These are phyloP conservation scores for Protomyces inundatus DNA, from an alignment of 1,139 yeast genomes.

Conservation along the genomic window DNA sequence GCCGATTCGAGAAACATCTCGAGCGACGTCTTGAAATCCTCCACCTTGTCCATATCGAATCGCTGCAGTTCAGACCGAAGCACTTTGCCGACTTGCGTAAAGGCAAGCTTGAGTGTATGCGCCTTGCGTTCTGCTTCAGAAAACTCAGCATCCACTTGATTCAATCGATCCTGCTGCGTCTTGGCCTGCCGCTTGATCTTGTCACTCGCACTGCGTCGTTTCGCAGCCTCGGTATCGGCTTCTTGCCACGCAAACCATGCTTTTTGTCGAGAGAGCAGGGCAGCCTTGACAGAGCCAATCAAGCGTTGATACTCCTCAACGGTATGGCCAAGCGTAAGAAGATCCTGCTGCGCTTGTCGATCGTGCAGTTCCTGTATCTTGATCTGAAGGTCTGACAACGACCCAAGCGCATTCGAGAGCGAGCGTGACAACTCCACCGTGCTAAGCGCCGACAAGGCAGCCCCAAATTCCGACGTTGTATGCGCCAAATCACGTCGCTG, in stretches of 20 bases:
- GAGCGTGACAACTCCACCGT: conserved; percentile 69
- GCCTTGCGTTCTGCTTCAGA: conserved; percentile 56
- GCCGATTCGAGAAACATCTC: conserved; percentile 88
- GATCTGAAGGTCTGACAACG: conserved; percentile 66
- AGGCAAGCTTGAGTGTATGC: conserved; percentile 51
- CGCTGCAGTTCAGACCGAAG: conserved; percentile 63
- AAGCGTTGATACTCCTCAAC: conserved; percentile 81
- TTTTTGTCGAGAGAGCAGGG: conserved; percentile 70
- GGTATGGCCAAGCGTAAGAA: conserved; percentile 78
- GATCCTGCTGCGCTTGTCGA: conserved; percentile 77
- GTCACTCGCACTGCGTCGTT: conserved; percentile 48
- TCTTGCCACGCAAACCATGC: conserved; percentile 57
- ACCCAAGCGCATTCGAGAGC: conserved; percentile 55
- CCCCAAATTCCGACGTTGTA: conserved; percentile 59
- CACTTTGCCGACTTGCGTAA: conserved; percentile 56
- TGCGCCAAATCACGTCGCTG: conserved; percentile 63
- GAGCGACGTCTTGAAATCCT: conserved; percentile 82
- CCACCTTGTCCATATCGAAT: conserved; percentile 71
- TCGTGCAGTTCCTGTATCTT: conserved; percentile 70
- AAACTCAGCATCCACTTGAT: conserved; percentile 53
- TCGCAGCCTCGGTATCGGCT: conserved; percentile 48
- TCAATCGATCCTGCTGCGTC: conserved; percentile 60
- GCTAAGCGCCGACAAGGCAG: conserved; percentile 54
- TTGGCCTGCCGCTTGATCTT: conserved; percentile 53
- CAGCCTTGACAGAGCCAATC: conserved; percentile 67